Evolutionary conservation across 495 filamentous ascomycete species (phyloP).

Genomic region (Bombardia bombarda): DNA sequence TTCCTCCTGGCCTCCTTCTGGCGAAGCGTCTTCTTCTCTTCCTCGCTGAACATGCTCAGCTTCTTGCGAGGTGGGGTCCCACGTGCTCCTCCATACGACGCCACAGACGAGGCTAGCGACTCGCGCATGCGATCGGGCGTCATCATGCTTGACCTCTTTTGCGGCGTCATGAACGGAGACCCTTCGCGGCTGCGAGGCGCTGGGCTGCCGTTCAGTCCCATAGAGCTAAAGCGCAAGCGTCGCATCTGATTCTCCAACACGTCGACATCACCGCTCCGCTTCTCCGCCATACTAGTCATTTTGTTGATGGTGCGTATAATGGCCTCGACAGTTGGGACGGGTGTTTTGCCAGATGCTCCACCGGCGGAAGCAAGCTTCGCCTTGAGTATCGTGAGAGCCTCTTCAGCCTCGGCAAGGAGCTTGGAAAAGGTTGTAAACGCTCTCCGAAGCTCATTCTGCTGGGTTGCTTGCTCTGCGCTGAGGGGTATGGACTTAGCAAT

Average conservation of each 20-base stretch:
- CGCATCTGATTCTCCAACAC: constrained; percentile 79
- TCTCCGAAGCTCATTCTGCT: constrained; percentile 75
- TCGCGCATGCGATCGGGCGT: constrained; percentile 47
- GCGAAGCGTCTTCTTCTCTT: constrained; percentile 42
- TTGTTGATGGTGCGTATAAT: constrained; percentile 85
- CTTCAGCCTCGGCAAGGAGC: constrained; percentile 68
- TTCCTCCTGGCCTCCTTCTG: constrained; percentile 15
- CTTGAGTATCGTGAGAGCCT: constrained; percentile 71
- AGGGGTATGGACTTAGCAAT: constrained; percentile 61
- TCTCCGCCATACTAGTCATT: constrained; percentile 86
- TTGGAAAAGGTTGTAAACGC: constrained; percentile 61
- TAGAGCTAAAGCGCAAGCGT: constrained; percentile 51
- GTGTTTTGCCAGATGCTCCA: constrained; percentile 33
- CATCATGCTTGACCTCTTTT: constrained; percentile 44
- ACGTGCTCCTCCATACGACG: constrained; percentile 33
- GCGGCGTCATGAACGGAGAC: constrained; percentile 52
- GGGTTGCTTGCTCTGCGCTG: constrained; percentile 66
- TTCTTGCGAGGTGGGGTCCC: constrained; percentile 41
- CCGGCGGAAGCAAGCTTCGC: constrained; percentile 60
- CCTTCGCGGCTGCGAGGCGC: constrained; percentile 45
- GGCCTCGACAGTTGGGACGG: constrained; percentile 76
- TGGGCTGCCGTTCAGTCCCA: constrained; percentile 17
- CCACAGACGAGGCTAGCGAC: constrained; percentile 37
- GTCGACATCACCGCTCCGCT: constrained; percentile 77
- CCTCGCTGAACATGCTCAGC: constrained; percentile 41